A percentile compares a stretch with the other conserved stretches of the same genome.
These are phyloP conservation scores for Xylaria sp. DNA, from an alignment of 2,329 filamentous ascomycete genomes.

Conservation along the genomic window DNA sequence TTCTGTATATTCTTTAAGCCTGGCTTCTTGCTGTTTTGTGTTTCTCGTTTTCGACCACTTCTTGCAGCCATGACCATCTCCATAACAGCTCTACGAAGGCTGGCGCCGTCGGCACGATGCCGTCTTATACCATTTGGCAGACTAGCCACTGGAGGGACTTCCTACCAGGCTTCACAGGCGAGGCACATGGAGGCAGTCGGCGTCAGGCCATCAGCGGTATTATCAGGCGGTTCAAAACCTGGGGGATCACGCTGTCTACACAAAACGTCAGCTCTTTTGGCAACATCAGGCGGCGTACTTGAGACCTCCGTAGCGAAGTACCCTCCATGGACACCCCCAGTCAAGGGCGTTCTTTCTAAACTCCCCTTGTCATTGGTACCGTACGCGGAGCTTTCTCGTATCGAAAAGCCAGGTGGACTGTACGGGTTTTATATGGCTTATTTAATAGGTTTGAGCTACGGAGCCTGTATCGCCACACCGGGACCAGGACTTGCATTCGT, in stretches of 20 bases:
- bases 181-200: conserved; percentile 1
- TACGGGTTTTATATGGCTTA: conserved; percentile 44
- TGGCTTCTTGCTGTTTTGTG: background rate
- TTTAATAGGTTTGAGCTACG: conserved; percentile 39
- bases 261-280: conserved; percentile 3
- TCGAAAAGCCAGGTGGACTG: conserved; percentile 41
- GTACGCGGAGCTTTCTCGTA: conserved; percentile 41
- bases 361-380: conserved; percentile 39
- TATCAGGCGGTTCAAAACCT: background rate
- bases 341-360: conserved; percentile 34
- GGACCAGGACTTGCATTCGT: conserved; percentile 18
- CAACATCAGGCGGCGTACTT: background rate
- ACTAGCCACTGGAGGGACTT: conserved; percentile 2
- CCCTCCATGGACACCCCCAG: conserved; percentile 35
- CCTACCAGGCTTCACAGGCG: conserved; percentile 5
- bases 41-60: background rate
- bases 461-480: conserved; percentile 33
- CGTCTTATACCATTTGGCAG: background rate
- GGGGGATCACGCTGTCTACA: conserved; percentile 1
- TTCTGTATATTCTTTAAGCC: background rate
- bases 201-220: background rate
- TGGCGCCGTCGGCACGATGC: conserved; percentile 15
- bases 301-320: conserved; percentile 6
- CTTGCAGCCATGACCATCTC: conserved; percentile 15
- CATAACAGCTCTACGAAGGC: conserved; percentile 11